Conservation (phyloP, 768 basidiomycete species). For the Mycena haematopus region DNA sequence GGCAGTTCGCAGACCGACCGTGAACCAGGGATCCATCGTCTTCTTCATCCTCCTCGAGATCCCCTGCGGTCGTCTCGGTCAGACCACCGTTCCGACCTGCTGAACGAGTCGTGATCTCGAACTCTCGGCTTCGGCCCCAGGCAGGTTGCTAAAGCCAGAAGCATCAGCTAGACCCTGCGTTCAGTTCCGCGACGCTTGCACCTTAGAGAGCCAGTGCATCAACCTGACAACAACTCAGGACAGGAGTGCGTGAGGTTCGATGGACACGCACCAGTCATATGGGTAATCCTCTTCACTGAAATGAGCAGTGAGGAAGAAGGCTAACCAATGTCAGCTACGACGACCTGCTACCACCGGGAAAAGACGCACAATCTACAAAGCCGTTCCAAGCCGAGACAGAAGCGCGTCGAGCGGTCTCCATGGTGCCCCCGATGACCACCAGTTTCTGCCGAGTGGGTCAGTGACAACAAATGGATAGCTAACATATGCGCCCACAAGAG, state of each 20-base stretch:
- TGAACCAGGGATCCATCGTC: conserved; percentile 61
- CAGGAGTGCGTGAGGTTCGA: conserved; percentile 19
- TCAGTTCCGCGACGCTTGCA: conserved; percentile 33
- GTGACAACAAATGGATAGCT: conserved; percentile 4
- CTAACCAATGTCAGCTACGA: conserved; percentile 42
- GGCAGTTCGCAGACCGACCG: conserved; percentile 39
- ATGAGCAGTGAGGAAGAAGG: conserved; percentile 89
- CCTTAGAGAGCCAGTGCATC: conserved; percentile 91
- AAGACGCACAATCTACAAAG: conserved; percentile 78
- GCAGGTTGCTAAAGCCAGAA: conserved; percentile 73
- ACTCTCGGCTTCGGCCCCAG: conserved; percentile 87
- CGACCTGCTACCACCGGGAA: not conserved
- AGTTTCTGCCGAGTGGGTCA: conserved; percentile 64
- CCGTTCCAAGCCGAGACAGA: conserved; percentile 90
- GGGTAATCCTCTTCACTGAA: conserved; percentile 90
- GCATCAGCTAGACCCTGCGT: conserved; percentile 25
- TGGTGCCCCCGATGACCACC: conserved; percentile 88
- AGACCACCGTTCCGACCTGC: conserved; percentile 68
- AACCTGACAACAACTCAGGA: conserved; percentile 54
- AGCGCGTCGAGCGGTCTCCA: conserved; percentile 82
- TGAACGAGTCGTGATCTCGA: conserved; percentile 87
- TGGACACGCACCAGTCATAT: conserved; percentile 71
- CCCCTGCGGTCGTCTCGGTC: conserved; percentile 72
- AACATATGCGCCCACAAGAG: conserved; percentile 56
- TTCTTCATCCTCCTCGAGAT: conserved; percentile 78